Percentiles rank a stretch among this genome's conserved stretches.
These are phyloP conservation scores for Talaromyces borbonicus DNA, from an alignment of 495 filamentous ascomycete species.

Conservation along the genomic window DNA sequence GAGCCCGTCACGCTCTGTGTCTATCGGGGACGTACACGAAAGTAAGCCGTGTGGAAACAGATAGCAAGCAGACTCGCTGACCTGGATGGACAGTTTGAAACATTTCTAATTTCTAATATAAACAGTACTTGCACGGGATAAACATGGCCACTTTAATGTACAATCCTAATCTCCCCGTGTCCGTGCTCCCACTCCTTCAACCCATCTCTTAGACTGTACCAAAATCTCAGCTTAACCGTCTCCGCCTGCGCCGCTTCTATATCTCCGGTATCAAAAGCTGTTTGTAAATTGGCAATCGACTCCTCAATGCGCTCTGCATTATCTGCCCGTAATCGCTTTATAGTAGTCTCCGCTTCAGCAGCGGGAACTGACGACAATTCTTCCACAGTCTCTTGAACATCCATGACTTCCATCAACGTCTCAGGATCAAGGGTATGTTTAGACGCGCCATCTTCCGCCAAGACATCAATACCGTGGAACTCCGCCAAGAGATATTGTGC, in stretches of 20 bases:
- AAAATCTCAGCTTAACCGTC: constrained; percentile 75
- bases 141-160: no score
- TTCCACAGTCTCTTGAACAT: constrained; percentile 77
- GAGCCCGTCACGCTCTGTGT: no score
- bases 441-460: constrained; percentile 58
- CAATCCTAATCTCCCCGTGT: constrained; percentile 48
- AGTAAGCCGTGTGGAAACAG: no score
- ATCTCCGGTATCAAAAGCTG: constrained; percentile 57
- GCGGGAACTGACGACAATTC: constrained; percentile 28
- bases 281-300: constrained; percentile 48
- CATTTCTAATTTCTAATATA: no score
- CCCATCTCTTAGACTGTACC: constrained; percentile 78
- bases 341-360: constrained; percentile 51
- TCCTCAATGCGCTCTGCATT: constrained; percentile 58
- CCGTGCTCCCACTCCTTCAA: constrained; percentile 78
- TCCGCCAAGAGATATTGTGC: constrained; percentile 72
- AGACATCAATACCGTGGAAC: constrained; percentile 62
- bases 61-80: no score
- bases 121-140: no score
- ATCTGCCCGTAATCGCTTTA: constrained; percentile 48
- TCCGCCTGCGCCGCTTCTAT: constrained; percentile 55
- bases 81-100: no score
- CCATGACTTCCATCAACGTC: constrained; percentile 80
- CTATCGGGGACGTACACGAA: no score
- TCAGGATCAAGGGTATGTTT: constrained; percentile 55